These are phyloP conservation scores for Spatholobus suberectus DNA, from an alignment of 306 rosid genomes.

Conservation along the genomic window DNA sequence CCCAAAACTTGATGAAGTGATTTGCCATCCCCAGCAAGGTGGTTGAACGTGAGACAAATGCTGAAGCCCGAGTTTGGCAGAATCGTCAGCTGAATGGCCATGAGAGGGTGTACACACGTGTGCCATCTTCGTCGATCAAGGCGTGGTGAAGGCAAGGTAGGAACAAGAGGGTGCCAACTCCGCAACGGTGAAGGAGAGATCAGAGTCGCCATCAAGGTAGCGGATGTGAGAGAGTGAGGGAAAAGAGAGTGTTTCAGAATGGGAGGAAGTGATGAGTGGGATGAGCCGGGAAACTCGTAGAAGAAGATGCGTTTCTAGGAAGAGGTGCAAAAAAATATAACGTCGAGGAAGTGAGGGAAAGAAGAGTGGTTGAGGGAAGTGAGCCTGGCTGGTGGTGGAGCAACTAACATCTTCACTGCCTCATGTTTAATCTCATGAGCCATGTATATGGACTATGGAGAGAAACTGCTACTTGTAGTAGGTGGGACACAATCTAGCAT, in stretches of 20 bases:
- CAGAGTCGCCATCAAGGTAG: too few relatives aligned
- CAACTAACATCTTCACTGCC: slow-evolving; percentile 4
- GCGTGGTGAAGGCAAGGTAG: background rate
- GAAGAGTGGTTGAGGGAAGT: slow-evolving; percentile 41
- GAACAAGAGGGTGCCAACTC: slow-evolving; percentile 21
- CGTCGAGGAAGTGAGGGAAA: slow-evolving; percentile 54
- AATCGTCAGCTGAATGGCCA: too few relatives aligned
- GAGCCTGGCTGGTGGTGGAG: slow-evolving; percentile 43
- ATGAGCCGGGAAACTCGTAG: slow-evolving; percentile 34
- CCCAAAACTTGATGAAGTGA: too few relatives aligned
- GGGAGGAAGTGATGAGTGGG: slow-evolving; percentile 43
- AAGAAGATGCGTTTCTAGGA: slow-evolving; percentile 52
- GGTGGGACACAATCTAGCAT: too few relatives aligned
- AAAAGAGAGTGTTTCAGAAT: slow-evolving; percentile 52
- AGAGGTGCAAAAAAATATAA: slow-evolving; percentile 38
- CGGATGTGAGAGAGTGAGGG: slow-evolving; percentile 52
- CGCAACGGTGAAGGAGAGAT: slow-evolving; percentile 42
- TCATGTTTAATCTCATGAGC: background rate
- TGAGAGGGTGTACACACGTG: too few relatives aligned
- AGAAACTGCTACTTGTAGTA: too few relatives aligned
- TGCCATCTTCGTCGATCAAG: background rate
- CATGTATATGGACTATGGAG: too few relatives aligned
- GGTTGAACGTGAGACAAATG: too few relatives aligned
- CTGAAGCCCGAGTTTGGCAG: too few relatives aligned
- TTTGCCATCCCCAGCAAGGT: too few relatives aligned